Percentiles rank a stretch among this genome's conserved stretches.
Conservation (phyloP, 2,329 filamentous ascomycete genomes). For the Colletotrichum eleusines region DNA sequence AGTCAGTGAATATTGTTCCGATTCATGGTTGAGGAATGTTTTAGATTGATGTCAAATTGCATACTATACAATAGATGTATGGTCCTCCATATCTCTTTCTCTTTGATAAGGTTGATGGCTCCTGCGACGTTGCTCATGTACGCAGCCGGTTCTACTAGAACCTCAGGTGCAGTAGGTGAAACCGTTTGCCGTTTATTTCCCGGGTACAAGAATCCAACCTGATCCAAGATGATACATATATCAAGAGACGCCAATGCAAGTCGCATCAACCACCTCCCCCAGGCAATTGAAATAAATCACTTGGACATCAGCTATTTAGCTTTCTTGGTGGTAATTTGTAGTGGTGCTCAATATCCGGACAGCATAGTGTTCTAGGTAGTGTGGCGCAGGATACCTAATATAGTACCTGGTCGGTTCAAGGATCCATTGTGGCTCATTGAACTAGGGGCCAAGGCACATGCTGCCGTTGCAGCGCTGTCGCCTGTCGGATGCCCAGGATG, state of each 20-base stretch:
- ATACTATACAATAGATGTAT: background rate
- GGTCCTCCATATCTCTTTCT: background rate
- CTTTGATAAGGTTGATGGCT: slow-evolving; percentile 4
- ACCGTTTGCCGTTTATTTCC: background rate
- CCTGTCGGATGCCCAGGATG: slow-evolving; percentile 9
- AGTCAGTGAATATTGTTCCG: background rate
- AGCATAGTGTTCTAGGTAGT: background rate
- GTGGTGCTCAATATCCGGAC: too few species aligned
- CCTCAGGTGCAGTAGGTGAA: background rate
- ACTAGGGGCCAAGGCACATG: background rate
- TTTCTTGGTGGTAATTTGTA: background rate
- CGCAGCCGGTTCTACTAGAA: background rate
- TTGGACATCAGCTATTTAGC: background rate
- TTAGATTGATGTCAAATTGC: background rate
- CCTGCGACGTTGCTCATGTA: background rate
- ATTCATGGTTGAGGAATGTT: background rate
- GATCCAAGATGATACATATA: background rate
- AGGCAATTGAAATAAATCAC: background rate
- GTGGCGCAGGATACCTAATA: slow-evolving; percentile 28
- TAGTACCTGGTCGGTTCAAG: background rate
- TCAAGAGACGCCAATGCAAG: background rate
- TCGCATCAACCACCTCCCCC: background rate
- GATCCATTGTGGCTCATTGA: slow-evolving; percentile 9
- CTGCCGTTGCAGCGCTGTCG: slow-evolving; percentile 1
- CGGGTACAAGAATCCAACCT: too few species aligned